phyloP scores from a whole-genome alignment of 2,329 filamentous ascomycete genomes.

The Pestalotiopsis sp. region DNA sequence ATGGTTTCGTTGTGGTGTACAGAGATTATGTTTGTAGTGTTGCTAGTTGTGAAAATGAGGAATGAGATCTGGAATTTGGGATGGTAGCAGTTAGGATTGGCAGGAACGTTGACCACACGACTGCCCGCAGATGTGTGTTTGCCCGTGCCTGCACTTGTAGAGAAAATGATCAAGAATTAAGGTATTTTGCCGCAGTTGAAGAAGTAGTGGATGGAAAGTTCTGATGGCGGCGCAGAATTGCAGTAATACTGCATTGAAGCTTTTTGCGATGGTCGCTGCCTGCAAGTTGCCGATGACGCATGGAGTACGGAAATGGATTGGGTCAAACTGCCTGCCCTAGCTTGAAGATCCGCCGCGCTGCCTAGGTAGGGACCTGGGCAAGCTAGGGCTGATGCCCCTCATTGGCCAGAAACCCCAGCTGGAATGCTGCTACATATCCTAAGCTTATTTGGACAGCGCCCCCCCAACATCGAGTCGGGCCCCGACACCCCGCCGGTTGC shows the following conservation, averaged over 20 bases:
- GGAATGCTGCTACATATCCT: not conserved
- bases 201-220: no score
- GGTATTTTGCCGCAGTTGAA: no score
- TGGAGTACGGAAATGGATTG: not conserved
- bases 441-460: not conserved
- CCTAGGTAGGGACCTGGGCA: not conserved
- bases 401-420: not conserved
- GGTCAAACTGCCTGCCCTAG: no score
- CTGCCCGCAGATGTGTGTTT: not conserved
- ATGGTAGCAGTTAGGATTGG: not conserved
- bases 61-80: not conserved
- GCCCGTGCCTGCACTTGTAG: not conserved
- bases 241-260: not conserved
- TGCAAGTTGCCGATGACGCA: not conserved
- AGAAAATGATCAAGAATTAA: no score
- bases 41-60: not conserved
- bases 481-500: not conserved
- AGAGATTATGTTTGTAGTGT: not conserved
- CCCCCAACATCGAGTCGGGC: not conserved
- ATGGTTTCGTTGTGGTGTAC: not conserved
- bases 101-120: not conserved
- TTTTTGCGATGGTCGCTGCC: constrained; percentile 1
- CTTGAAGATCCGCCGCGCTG: not conserved
- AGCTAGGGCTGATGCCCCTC: not conserved
- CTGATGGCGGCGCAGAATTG: no score